Conservation (phyloP, 768 basidiomycete genomes). For the Leccinum fibrillosum region DNA sequence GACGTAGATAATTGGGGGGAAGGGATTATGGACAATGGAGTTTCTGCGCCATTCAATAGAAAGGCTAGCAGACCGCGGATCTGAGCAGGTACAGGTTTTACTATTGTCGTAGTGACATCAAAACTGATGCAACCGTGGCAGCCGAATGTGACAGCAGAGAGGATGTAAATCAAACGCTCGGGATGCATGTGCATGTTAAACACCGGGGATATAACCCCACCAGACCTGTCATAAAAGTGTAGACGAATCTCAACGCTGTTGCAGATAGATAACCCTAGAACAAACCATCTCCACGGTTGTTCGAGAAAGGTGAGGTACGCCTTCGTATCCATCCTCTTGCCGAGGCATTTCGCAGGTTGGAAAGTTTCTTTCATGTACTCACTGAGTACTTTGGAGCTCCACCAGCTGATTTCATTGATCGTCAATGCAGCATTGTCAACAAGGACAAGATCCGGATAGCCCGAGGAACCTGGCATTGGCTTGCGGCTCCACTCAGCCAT, state of each 20-base stretch:
- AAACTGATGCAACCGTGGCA: background rate
- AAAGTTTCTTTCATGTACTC: background rate
- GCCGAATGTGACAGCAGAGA: background rate
- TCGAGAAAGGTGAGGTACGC: background rate
- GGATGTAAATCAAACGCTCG: background rate
- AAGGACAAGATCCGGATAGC: background rate
- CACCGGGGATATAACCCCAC: background rate
- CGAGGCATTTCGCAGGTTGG: background rate
- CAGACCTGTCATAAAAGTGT: background rate
- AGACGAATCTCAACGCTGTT: background rate
- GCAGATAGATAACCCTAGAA: background rate
- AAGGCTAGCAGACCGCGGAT: background rate
- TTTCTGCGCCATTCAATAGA: background rate
- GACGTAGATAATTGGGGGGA: background rate
- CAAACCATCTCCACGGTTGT: background rate
- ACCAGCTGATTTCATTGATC: background rate
- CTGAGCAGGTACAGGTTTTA: background rate
- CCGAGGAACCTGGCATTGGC: background rate
- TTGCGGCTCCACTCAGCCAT: background rate
- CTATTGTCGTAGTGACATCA: background rate
- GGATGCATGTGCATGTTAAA: background rate
- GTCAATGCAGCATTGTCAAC: background rate
- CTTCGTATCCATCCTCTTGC: background rate
- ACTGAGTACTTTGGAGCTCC: background rate
- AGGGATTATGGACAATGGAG: background rate